Evolutionary conservation across 768 basidiomycete genomes (phyloP).

Genomic region (Lactarius hatsudake): DNA sequence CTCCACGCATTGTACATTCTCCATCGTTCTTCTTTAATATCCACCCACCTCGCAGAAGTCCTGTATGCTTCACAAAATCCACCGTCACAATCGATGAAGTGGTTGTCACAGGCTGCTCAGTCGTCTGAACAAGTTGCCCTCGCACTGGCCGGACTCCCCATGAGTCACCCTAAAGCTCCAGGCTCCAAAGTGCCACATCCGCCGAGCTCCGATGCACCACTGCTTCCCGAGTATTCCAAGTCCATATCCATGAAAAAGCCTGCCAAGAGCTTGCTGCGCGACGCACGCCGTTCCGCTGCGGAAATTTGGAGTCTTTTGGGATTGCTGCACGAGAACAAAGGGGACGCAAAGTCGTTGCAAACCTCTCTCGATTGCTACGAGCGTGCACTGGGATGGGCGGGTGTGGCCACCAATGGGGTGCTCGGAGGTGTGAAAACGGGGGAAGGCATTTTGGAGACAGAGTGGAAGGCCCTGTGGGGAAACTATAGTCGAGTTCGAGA

Average conservation of each 20-base stretch:
- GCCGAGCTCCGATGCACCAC: constrained; percentile 39
- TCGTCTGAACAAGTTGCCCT: constrained; percentile 64
- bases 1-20: constrained; percentile 66
- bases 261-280: constrained; percentile 58
- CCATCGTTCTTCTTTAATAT: constrained; percentile 71
- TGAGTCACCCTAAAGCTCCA: constrained; percentile 36
- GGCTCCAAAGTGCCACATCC: constrained; percentile 37
- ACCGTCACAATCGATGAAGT: constrained; percentile 48
- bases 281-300: constrained; percentile 66
- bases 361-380: constrained; percentile 64
- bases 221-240: constrained; percentile 44
- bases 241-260: constrained; percentile 52
- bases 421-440: constrained; percentile 43
- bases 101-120: constrained; percentile 58
- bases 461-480: constrained; percentile 59
- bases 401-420: constrained; percentile 39
- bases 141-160: constrained; percentile 46
- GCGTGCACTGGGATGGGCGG: constrained; percentile 68
- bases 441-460: constrained; percentile 53
- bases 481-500: constrained; percentile 52
- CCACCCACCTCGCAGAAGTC: constrained; percentile 73
- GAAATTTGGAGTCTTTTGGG: constrained; percentile 77
- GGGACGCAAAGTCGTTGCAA: constrained; percentile 32
- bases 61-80: constrained; percentile 48
- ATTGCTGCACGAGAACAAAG: constrained; percentile 50